Base-by-base conservation (phyloP, 2,329 filamentous ascomycete species). In the Exophiala spinifera region DNA sequence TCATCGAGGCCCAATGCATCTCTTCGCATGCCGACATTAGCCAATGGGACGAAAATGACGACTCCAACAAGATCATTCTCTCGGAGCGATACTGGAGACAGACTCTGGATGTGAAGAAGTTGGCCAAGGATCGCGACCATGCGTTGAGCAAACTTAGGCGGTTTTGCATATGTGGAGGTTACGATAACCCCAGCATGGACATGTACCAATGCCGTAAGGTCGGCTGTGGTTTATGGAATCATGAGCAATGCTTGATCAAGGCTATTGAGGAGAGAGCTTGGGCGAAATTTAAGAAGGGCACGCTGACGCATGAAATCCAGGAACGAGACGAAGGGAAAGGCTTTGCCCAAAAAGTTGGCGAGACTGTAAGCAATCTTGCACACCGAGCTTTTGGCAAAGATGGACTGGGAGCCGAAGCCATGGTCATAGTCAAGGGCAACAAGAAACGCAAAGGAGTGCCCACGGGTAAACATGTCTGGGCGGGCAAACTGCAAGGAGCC, bases 21-120 rank as follows among this genome's bases (percentile, higher is more conserved):
- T 72, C 79, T 17, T 74, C 73, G 10, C 70, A 65, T 36, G 69
- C 76, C 1, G 66, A 75, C 6, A 69, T 82, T 8, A 63, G 66
- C 3, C 67, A 76, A 42, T 82, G 78, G 77, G 79, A 83, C 37
- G 87, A 91, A 63, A 74, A 81, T 21, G 81, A 87, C 56, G 85
- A 89, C 53, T 81, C 84, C 14, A 80, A 85, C 61, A 75, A 82
- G 0, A 51, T n/a, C 8, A 13, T 53, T 3, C 49, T 78, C 82
- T 54, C 73, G 77, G 53, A 79, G 76, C 13, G 53, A 44, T 86
- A 85, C 64, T 87, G 83, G 82, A 74, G 84, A 17, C 84, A 87
- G 64, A 82, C 80, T 0, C 79, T 83, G 25, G 80, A 86, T 61
- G 76, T 80, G 13, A 55, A 21, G 49, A 59, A 54, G 13, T 19